phyloP scores from a whole-genome alignment of 2,329 filamentous ascomycete genomes.

The Sporothrix variecibatus region DNA sequence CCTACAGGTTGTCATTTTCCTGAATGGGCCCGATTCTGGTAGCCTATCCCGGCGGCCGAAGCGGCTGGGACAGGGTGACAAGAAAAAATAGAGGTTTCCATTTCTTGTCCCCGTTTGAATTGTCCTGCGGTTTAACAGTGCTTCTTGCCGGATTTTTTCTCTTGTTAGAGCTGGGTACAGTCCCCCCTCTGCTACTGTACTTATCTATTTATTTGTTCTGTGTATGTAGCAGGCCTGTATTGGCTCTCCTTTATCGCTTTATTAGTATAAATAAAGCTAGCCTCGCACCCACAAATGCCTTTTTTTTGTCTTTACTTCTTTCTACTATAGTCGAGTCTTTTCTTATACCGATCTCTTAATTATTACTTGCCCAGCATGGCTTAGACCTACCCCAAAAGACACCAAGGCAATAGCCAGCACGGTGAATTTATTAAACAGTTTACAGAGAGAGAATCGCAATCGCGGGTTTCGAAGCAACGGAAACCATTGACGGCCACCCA shows the following conservation, averaged over 20 bases:
- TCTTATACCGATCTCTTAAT: not conserved
- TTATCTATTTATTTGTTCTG: not conserved
- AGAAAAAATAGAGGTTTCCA: not conserved
- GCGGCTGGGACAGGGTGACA: not conserved
- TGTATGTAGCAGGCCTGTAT: not conserved
- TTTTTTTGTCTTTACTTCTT: slow-evolving; percentile 14
- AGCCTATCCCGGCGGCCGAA: not conserved
- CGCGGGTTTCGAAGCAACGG: slow-evolving; percentile 27
- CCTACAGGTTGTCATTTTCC: slow-evolving; percentile 12
- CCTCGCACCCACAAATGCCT: slow-evolving; percentile 16
- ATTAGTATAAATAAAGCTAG: slow-evolving; percentile 8
- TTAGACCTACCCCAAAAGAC: slow-evolving; percentile 3
- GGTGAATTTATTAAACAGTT: slow-evolving; percentile 28
- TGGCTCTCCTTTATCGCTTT: not conserved
- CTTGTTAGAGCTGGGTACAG: not conserved
- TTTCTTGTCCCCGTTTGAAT: not conserved
- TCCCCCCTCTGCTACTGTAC: not conserved
- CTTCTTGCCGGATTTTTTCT: not conserved
- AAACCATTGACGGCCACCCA: slow-evolving; percentile 27
- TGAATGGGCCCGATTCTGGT: slow-evolving; percentile 13
- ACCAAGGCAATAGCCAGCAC: slow-evolving; percentile 20
- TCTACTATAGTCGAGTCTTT: not conserved
- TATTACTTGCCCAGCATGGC: not conserved
- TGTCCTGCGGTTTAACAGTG: not conserved
- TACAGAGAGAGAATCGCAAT: slow-evolving; percentile 24